Evolutionary conservation across 2,329 filamentous ascomycete genomes (phyloP).

Genomic region (Pseudovirgaria hyperparasitica): DNA sequence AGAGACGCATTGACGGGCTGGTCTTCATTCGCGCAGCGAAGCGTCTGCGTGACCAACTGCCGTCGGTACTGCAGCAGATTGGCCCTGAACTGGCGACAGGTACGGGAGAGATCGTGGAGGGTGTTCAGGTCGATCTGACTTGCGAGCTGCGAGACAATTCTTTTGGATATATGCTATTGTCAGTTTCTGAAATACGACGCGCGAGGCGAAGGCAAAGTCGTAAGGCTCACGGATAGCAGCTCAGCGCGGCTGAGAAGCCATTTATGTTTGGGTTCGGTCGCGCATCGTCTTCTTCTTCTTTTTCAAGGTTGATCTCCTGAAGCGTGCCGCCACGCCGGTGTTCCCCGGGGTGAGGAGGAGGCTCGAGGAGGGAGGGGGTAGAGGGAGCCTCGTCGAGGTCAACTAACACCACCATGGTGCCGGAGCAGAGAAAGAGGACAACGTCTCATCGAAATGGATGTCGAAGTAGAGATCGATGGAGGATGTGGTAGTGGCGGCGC

Average conservation of each 20-base stretch:
- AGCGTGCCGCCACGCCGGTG: conserved; percentile 6
- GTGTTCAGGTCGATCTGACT: conserved; percentile 74
- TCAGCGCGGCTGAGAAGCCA: conserved; percentile 48
- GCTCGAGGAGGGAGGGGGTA: conserved; percentile 10
- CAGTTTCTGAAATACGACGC: too few relatives aligned
- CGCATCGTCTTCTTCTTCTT: conserved; percentile 11
- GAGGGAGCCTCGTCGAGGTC: conserved; percentile 26
- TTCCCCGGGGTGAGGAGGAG: conserved; percentile 2
- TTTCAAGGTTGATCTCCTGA: conserved; percentile 15
- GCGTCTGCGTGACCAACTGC: conserved; percentile 58
- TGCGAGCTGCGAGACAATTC: conserved; percentile 64
- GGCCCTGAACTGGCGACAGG: conserved; percentile 66
- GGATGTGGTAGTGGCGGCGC: too few relatives aligned
- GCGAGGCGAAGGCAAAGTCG: conserved; percentile 11
- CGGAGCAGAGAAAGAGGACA: conserved; percentile 1
- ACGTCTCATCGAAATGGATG: conserved; percentile 7
- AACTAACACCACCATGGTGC: conserved; percentile 31
- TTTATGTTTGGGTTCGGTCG: conserved; percentile 42
- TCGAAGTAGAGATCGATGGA: too few relatives aligned
- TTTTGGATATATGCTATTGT: conserved; percentile 26
- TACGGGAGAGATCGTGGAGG: conserved; percentile 68
- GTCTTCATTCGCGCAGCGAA: conserved; percentile 67
- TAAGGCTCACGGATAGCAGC: conserved; percentile 54
- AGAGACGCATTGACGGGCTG: conserved; percentile 41
- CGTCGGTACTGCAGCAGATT: conserved; percentile 68